Evolutionary conservation across 345 rosid genomes (phyloP), one percentile per base, ranked within the genome.

Genomic region (Laguncularia racemosa): DNA sequence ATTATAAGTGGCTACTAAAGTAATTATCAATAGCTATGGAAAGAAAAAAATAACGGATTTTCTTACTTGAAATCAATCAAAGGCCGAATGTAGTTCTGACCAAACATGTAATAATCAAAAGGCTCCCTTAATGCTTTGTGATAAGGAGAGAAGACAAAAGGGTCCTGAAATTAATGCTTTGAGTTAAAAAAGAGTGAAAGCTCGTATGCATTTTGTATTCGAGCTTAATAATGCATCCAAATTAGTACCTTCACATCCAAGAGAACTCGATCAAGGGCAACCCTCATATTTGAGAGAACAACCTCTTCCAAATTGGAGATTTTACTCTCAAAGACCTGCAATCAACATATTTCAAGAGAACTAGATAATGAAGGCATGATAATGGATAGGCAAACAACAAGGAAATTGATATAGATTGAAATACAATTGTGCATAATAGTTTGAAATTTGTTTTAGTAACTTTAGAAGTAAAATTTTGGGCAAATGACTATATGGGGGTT

Each of bases 41-140:
- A 59, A 64, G 50, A 55, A 51, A 48, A 55, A 64, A 33, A 52
- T 20, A 62, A 56, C n/a, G 52, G 23, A 44, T 54, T 52, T 16
- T 63, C 90, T 80, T 67, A 92, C 98, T 78, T 74, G 79, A 89
- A 93, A 80, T 89, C 88, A 71, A 85, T 60, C 61, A 93, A 69
- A 52, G 96, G 96, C 26, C 96, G 84, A 52, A 93, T 79, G 68
- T 86, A 93, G 52, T 86, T 93, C 73, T 93, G 97, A 65, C 91
- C 99, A 81, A 93, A 83, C 72, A 74, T 69, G 71, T 79, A 93
- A 74, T 93, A 93, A 81, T 93, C 99, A 71, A 89, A 86, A 52
- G 99, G 99, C 71, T 86, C 84, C 64, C 96, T 72, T 70, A 85
- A 17, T 58, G 96, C 95, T 76, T 84, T 81, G 76, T 89, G 99